These are phyloP conservation scores for Areca catechu DNA, from an alignment of 176 grass and related monocot genomes.

Conservation along the genomic window DNA sequence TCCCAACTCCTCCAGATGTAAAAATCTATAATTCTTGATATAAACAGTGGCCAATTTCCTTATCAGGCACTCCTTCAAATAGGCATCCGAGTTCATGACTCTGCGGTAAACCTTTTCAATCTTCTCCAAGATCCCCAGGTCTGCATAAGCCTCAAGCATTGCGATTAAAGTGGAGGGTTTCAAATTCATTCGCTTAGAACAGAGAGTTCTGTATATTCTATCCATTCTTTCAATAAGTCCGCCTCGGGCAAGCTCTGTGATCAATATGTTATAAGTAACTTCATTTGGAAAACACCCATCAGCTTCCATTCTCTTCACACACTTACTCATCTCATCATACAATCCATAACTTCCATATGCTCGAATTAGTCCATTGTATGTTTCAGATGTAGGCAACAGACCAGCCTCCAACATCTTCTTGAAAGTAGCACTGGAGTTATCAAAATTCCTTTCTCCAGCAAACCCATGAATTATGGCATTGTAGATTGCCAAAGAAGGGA, in stretches of 20 bases:
- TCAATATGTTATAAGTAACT: constrained; percentile 22
- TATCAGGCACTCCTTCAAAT: constrained; percentile 14
- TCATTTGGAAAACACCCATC: constrained; percentile 19
- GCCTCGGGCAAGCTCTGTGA: constrained; percentile 15
- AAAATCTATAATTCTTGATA: constrained; percentile 21
- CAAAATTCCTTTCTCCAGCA: constrained; percentile 11
- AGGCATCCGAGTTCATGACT: constrained; percentile 14
- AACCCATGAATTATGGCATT: constrained; percentile 21
- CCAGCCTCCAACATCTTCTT: constrained; percentile 17
- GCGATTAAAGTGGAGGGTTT: constrained; percentile 1
- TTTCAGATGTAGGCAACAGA: constrained; percentile 4
- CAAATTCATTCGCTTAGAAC: constrained; percentile 28
- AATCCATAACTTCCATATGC: constrained; percentile 18
- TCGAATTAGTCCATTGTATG: constrained; percentile 21
- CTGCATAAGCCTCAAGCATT: constrained; percentile 25
- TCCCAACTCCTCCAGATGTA: constrained; percentile 12
- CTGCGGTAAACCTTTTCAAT: constrained; percentile 13
- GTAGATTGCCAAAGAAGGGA: constrained; percentile 15
- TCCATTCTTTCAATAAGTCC: constrained; percentile 26
- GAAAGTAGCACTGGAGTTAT: constrained; percentile 7
- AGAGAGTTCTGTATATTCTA: constrained; percentile 5
- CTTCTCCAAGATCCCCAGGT: constrained; percentile 24
- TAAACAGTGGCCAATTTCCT: constrained; percentile 16
- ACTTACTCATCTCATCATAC: constrained; percentile 24
- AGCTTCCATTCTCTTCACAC: constrained; percentile 20